Percentiles rank a stretch among this genome's conserved stretches.
Conservation (phyloP, 164 flowering plant species). For the Magnolia kwangsiensis region DNA sequence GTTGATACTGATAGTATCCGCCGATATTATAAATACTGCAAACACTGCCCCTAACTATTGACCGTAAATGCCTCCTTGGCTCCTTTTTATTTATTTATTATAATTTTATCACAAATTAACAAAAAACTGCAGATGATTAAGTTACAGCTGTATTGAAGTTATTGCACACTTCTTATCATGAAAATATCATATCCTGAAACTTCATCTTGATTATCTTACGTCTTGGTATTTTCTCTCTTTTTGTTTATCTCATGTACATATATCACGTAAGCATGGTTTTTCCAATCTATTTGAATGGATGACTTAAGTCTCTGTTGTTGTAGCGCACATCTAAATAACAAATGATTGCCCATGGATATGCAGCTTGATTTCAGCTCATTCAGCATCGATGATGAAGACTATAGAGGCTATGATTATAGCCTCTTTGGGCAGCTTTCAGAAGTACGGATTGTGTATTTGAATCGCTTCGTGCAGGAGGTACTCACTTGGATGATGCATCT, state of each 20-base stretch:
- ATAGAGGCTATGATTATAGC: constrained; percentile 82
- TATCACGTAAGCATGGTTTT: background rate
- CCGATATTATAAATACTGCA: too few relatives aligned
- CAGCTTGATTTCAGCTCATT: constrained; percentile 83
- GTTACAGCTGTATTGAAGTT: background rate
- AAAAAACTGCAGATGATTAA: too few relatives aligned
- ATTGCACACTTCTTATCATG: background rate
- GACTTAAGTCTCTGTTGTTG: background rate
- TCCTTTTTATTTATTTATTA: too few relatives aligned
- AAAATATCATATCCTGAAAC: background rate
- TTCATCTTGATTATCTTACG: background rate
- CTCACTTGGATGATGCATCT: constrained; percentile 1
- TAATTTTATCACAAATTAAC: too few relatives aligned
- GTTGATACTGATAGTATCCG: too few relatives aligned
- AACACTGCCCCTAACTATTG: too few relatives aligned
- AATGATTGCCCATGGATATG: constrained; percentile 18
- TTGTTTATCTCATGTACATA: background rate
- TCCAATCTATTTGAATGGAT: background rate
- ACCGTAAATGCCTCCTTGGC: too few relatives aligned
- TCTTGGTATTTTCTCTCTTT: background rate
- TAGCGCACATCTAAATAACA: background rate
- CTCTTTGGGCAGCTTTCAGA: constrained; percentile 90
- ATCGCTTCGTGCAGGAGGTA: constrained; percentile 98
- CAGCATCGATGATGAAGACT: constrained; percentile 75
- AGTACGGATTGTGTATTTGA: constrained; percentile 84